phyloP scores from a whole-genome alignment of 2,329 filamentous ascomycete genomes.

The Furcasterigmium furcatum region DNA sequence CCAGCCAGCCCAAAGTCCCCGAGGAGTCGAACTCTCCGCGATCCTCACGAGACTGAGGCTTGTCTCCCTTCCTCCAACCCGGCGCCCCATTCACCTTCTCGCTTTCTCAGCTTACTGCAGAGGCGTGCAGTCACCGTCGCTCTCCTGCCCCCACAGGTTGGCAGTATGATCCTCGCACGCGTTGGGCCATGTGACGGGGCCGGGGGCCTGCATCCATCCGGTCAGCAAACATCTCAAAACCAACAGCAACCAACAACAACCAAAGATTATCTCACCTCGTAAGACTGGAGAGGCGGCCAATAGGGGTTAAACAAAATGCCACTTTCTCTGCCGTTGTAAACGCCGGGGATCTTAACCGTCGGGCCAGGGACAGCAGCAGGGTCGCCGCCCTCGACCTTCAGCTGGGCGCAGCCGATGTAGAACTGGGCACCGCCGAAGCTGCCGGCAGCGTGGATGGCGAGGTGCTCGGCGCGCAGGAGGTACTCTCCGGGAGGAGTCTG shows the following conservation, averaged over 20 bases:
- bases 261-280: constrained; percentile 11
- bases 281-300: constrained; percentile 27
- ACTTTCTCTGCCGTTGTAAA: constrained; percentile 25
- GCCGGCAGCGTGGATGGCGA: constrained; percentile 28
- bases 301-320: constrained; percentile 30
- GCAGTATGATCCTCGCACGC: constrained; percentile 31
- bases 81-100: too few relatives aligned
- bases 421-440: constrained; percentile 28
- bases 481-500: constrained; percentile 25
- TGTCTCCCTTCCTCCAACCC: too few relatives aligned
- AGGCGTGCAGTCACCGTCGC: constrained; percentile 30
- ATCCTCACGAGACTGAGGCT: too few relatives aligned
- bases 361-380: constrained; percentile 19
- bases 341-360: constrained; percentile 26
- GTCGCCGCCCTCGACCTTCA: constrained; percentile 25
- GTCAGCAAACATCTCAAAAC: too few relatives aligned
- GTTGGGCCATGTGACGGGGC: constrained; percentile 28
- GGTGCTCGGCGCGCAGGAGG: constrained; percentile 31
- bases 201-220: constrained; percentile 20
- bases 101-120: too few relatives aligned
- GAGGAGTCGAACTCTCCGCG: too few relatives aligned
- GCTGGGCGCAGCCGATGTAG: constrained; percentile 31
- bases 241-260: too few relatives aligned
- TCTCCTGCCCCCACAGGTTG: constrained; percentile 26
- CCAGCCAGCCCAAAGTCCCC: too few relatives aligned